phyloP scores from a whole-genome alignment of 805 yeast species.

The Yarrowia osloensis region DNA sequence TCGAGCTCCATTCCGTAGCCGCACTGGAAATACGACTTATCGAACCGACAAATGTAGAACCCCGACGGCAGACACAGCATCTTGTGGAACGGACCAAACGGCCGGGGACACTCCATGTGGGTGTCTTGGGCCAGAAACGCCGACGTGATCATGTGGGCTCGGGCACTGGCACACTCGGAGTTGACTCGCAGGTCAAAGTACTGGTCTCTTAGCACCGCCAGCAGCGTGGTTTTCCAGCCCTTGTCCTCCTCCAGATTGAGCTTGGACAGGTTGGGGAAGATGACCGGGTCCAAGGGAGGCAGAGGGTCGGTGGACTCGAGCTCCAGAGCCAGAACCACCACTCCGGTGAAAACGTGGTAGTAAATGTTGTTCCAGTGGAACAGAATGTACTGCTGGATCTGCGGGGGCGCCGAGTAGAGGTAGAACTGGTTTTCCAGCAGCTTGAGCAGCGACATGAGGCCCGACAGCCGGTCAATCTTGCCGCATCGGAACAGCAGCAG shows the following conservation, averaged over 20 bases:
- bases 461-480: neutral
- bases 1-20: constrained; percentile 22
- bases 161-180: constrained; percentile 21
- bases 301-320: neutral
- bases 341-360: constrained; percentile 9
- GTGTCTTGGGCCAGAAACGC: constrained; percentile 13
- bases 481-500: neutral
- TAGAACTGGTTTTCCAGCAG: constrained; percentile 5
- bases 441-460: neutral
- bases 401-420: neutral
- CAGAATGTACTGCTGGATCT: constrained; percentile 12
- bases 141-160: constrained; percentile 24
- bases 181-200: constrained; percentile 9
- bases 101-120: constrained; percentile 8
- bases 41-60: constrained; percentile 12
- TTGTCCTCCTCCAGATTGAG: neutral
- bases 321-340: constrained; percentile 3
- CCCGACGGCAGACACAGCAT: constrained; percentile 6
- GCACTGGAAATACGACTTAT: constrained; percentile 12
- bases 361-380: constrained; percentile 25
- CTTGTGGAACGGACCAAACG: constrained; percentile 20
- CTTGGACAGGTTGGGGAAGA: constrained; percentile 5
- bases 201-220: neutral
- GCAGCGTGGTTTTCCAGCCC: neutral
- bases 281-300: neutral